A percentile compares a stretch with the other conserved stretches of the same genome.
phyloP scores from a whole-genome alignment of 768 basidiomycete genomes.

The Dioszegia hungarica region DNA sequence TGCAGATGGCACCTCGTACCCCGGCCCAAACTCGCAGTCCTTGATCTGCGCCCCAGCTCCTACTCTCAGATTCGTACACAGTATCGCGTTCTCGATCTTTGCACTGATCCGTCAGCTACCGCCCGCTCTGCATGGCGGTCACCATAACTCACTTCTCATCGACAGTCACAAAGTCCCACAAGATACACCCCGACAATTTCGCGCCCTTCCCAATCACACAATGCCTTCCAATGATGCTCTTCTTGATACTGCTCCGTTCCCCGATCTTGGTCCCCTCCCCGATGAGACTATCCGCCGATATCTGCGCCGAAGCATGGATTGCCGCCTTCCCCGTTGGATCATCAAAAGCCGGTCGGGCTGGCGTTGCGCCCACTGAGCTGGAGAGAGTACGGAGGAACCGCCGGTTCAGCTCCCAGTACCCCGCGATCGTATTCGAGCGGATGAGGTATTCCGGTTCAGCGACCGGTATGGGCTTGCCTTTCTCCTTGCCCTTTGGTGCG shows the following conservation, averaged over 20 bases:
- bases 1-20: slow-evolving; percentile 44
- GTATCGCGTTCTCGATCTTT: slow-evolving; percentile 47
- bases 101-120: slow-evolving; percentile 30
- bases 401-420: slow-evolving; percentile 75
- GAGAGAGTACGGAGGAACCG: slow-evolving; percentile 48
- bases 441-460: slow-evolving; percentile 48
- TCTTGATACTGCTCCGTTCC: slow-evolving; percentile 75
- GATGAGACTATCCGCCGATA: slow-evolving; percentile 74
- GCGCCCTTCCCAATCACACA: slow-evolving; percentile 78
- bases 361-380: not conserved
- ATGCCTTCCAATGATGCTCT: slow-evolving; percentile 72
- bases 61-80: slow-evolving; percentile 46
- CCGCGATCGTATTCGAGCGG: slow-evolving; percentile 68
- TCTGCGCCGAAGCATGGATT: slow-evolving; percentile 77
- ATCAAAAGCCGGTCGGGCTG: slow-evolving; percentile 4
- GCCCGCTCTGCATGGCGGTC: not conserved
- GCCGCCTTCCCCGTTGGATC: slow-evolving; percentile 47
- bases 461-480: slow-evolving; percentile 14
- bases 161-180: slow-evolving; percentile 83
- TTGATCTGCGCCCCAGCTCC: slow-evolving; percentile 48
- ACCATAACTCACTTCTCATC: slow-evolving; percentile 68
- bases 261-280: slow-evolving; percentile 77
- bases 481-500: slow-evolving; percentile 17
- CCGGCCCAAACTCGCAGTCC: slow-evolving; percentile 50
- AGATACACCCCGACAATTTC: slow-evolving; percentile 73